Percentiles rank a stretch among this genome's conserved stretches.
Conservation (phyloP, 2,329 filamentous ascomycete species). For the Bipolaris zeicola region DNA sequence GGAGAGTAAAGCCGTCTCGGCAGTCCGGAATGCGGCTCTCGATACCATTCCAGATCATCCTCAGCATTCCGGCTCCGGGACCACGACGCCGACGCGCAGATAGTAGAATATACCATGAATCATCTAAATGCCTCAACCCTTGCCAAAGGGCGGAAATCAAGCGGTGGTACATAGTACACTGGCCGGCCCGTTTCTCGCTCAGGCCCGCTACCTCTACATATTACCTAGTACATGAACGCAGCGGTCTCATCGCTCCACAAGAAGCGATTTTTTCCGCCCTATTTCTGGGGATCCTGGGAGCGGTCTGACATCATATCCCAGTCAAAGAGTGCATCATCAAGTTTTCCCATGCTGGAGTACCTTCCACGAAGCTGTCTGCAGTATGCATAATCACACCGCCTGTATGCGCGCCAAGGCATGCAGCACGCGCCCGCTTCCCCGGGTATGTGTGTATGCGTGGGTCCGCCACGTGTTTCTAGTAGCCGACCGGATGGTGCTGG, state of each 20-base stretch:
- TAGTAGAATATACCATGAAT: conserved; percentile 1
- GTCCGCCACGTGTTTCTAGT: neutral
- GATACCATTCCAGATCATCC: conserved; percentile 26
- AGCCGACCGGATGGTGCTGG: neutral
- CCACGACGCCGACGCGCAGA: conserved; percentile 14
- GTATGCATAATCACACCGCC: conserved; percentile 39
- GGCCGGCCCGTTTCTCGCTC: neutral
- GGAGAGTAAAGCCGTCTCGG: conserved; percentile 52
- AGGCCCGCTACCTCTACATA: neutral
- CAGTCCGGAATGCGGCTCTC: conserved; percentile 41
- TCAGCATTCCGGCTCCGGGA: conserved; percentile 14
- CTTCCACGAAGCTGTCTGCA: conserved; percentile 21
- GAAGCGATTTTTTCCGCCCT: neutral
- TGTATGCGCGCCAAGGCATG: conserved; percentile 24
- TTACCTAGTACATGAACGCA: neutral
- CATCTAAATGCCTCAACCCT: conserved; percentile 4
- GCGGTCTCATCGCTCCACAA: neutral
- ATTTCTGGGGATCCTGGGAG: neutral
- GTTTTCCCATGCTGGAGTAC: conserved; percentile 1
- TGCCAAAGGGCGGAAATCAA: neutral
- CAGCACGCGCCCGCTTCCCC: conserved; percentile 25
- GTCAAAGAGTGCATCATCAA: neutral
- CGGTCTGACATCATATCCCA: conserved; percentile 8
- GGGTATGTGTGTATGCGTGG: conserved; percentile 5
- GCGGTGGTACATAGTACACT: neutral